Conservation (phyloP, 768 basidiomycete species). For the Harrya chromipes region DNA sequence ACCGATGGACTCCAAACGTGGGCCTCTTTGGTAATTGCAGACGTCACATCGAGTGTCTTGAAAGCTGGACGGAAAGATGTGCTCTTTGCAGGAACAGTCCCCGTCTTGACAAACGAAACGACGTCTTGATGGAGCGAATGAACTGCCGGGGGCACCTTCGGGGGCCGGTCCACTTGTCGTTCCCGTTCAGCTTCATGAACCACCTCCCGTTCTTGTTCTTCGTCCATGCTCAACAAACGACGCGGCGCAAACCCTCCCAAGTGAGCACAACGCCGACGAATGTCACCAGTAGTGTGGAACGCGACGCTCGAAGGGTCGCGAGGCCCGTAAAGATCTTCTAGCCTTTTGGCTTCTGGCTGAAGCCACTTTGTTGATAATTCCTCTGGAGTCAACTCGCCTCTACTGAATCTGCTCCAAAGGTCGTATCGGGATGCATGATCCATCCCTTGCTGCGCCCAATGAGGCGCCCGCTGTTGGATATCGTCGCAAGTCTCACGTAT, state of each 20-base stretch:
- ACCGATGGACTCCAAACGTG: conserved; percentile 5
- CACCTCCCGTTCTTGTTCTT: conserved; percentile 49
- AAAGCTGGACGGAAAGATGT: conserved; percentile 3
- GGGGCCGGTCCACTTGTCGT: conserved; percentile 18
- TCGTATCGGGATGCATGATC: conserved; percentile 32
- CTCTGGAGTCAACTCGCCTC: conserved; percentile 1
- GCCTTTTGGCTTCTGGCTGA: conserved; percentile 37
- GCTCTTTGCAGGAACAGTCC: neutral
- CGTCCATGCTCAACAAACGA: conserved; percentile 29
- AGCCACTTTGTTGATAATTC: conserved; percentile 33
- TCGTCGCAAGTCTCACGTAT: conserved; percentile 44
- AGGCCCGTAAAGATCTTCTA: conserved; percentile 35
- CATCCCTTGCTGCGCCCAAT: conserved; percentile 45
- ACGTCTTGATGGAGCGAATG: conserved; percentile 3
- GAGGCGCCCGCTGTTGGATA: conserved; percentile 37
- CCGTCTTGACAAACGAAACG: neutral
- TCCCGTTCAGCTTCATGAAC: conserved; percentile 42
- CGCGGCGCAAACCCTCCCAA: conserved; percentile 27
- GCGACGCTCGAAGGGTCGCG: conserved; percentile 4
- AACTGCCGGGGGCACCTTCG: neutral
- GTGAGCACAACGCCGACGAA: conserved; percentile 23
- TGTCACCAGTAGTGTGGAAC: conserved; percentile 1
- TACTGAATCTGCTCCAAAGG: conserved; percentile 20
- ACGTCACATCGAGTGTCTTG: neutral
- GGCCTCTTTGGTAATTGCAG: neutral